Evolutionary conservation across 2,329 filamentous ascomycete genomes (phyloP).

Genomic region (Chaetomiaceae sp.): DNA sequence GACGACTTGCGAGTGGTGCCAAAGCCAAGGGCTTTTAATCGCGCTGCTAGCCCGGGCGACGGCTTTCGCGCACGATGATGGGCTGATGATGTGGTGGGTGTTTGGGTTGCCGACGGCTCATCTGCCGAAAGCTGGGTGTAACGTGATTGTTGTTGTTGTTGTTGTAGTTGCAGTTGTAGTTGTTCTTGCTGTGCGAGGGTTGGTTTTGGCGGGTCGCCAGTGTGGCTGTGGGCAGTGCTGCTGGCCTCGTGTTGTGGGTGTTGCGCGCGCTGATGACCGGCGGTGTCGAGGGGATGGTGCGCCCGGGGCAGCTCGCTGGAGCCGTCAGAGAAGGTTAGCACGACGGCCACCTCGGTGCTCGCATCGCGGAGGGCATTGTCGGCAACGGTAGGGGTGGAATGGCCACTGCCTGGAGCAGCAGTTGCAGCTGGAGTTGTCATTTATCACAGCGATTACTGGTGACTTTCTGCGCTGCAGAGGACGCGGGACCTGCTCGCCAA

Average conservation of each 20-base stretch:
- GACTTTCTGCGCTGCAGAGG: conserved; percentile 5
- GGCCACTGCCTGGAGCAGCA: conserved; percentile 23
- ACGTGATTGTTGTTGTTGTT: conserved; percentile 14
- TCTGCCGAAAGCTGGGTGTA: conserved; percentile 12
- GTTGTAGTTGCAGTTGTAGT: conserved; percentile 16
- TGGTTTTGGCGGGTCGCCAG: conserved; percentile 12
- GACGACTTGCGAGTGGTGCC: conserved; percentile 39
- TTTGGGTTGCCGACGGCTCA: conserved; percentile 22
- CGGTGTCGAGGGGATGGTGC: conserved; percentile 5
- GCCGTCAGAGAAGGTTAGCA: conserved; percentile 37
- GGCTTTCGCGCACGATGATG: conserved; percentile 47
- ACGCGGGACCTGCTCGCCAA: too few species aligned
- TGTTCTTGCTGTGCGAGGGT: conserved; percentile 21
- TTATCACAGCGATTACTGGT: conserved; percentile 8
- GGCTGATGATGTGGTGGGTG: conserved; percentile 23
- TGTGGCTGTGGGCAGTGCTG: conserved; percentile 11
- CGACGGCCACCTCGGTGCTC: conserved; percentile 5
- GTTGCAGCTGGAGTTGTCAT: conserved; percentile 23
- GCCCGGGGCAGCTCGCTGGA: conserved; percentile 37
- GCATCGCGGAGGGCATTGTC: conserved; percentile 10
- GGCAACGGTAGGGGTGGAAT: conserved; percentile 8
- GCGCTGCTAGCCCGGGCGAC: conserved; percentile 58
- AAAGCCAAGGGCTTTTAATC: conserved; percentile 59
- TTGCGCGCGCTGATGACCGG: conserved; percentile 15
- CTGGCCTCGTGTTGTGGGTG: conserved; percentile 13